Percentiles rank a stretch among this genome's conserved stretches.
Evolutionary conservation across 106 monocot genomes (phyloP).

Genomic region (Posidonia australis): DNA sequence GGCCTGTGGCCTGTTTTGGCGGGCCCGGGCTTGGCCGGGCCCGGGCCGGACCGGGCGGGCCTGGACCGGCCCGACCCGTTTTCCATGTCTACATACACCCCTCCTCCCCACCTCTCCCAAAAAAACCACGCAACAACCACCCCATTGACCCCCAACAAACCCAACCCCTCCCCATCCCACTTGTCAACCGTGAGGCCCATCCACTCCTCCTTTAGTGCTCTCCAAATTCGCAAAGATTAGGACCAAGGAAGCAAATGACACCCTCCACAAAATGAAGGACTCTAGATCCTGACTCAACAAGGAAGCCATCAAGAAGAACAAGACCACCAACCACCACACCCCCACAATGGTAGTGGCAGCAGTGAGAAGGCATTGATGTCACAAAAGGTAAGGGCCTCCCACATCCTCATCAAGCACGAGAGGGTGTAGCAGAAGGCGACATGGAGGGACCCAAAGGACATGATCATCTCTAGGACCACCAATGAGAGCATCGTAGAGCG

Average conservation of each 20-base stretch:
- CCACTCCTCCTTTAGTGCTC: neutral
- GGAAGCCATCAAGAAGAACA: neutral
- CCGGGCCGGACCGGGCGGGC: no score
- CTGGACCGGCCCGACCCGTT: no score
- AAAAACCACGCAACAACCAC: no score
- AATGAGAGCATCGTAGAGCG: conserved; percentile 36
- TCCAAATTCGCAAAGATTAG: neutral
- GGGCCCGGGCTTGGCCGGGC: no score
- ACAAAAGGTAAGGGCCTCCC: conserved; percentile 57
- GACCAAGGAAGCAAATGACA: neutral
- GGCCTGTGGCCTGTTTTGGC: no score
- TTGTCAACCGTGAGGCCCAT: no score
- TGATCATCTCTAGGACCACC: conserved; percentile 45
- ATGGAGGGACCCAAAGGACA: conserved; percentile 88
- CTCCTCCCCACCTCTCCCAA: no score
- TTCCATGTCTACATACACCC: no score
- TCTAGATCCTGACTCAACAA: no score
- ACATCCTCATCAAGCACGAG: conserved; percentile 92
- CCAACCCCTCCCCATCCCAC: no score
- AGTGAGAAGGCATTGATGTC: neutral
- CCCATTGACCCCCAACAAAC: no score
- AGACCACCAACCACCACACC: neutral
- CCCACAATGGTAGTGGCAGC: neutral
- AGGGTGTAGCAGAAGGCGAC: conserved; percentile 77
- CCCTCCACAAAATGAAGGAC: conserved; percentile 8